These are phyloP conservation scores for Globisporangium okanoganense DNA, from an alignment of 352 stramenopile species.

Conservation along the genomic window DNA sequence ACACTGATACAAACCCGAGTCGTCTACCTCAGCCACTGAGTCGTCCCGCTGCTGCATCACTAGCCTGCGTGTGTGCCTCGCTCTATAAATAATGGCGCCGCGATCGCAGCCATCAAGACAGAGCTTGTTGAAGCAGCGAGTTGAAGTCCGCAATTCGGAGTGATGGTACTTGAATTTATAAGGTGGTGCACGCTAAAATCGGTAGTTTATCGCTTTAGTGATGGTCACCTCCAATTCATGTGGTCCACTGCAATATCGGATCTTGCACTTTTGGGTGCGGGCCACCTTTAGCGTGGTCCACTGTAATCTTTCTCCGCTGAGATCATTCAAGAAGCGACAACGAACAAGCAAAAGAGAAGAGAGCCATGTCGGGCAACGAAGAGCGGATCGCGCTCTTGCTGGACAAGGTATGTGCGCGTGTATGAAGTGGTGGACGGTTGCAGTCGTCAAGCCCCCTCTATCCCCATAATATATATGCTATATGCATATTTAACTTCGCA, in stretches of 20 bases:
- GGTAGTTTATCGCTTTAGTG: not conserved
- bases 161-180: slow-evolving; percentile 4
- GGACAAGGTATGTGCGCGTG: slow-evolving; percentile 51
- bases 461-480: not conserved
- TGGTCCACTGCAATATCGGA: not conserved
- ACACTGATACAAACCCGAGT: not conserved
- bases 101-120: not conserved
- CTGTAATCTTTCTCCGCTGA: not conserved
- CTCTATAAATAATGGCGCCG: slow-evolving; percentile 1
- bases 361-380: slow-evolving; percentile 60
- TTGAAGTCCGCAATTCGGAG: slow-evolving; percentile 2
- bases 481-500: not conserved
- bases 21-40: not conserved
- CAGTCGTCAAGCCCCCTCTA: not conserved
- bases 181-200: not conserved
- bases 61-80: not conserved
- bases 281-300: not conserved
- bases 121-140: too few relatives aligned
- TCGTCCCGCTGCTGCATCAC: not conserved
- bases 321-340: slow-evolving; percentile 11
- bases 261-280: too few relatives aligned
- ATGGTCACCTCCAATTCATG: not conserved
- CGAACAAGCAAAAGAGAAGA: slow-evolving; percentile 1
- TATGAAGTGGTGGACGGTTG: not conserved
- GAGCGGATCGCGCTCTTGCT: slow-evolving; percentile 77